Conservation (phyloP, 2,329 filamentous ascomycete genomes). For the Arthrobotrys pseudoclavata region DNA sequence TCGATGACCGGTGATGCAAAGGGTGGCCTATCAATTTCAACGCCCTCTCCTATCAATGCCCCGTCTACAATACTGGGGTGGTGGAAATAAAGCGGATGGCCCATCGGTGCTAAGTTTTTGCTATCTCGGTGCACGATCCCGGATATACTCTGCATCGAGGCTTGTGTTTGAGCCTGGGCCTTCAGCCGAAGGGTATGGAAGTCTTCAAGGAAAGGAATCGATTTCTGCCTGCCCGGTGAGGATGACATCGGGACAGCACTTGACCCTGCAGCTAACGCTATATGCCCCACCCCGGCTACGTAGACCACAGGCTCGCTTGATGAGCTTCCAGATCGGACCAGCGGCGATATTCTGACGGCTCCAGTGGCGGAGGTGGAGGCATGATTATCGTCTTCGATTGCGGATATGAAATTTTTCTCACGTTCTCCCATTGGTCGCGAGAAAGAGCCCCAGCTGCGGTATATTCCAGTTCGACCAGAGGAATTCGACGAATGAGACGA, state of each 20-base stretch:
- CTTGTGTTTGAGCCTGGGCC: conserved; percentile 35
- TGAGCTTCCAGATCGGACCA: conserved; percentile 45
- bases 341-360: conserved; percentile 48
- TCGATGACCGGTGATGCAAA: conserved; percentile 41
- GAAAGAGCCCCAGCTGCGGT: conserved; percentile 38
- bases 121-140: conserved; percentile 54
- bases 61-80: conserved; percentile 34
- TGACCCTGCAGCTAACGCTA: conserved; percentile 30
- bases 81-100: conserved; percentile 14
- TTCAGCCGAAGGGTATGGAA: conserved; percentile 34
- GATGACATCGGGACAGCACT: conserved; percentile 49
- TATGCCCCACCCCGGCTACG: conserved; percentile 31
- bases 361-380: conserved; percentile 18
- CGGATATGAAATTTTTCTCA: conserved; percentile 35
- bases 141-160: conserved; percentile 45
- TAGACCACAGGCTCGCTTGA: conserved; percentile 54
- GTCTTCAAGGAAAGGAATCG: conserved; percentile 44
- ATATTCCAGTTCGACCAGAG: conserved; percentile 29
- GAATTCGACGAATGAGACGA: conserved; percentile 41
- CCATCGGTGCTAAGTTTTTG: conserved; percentile 1
- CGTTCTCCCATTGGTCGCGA: conserved; percentile 25
- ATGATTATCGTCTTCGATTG: conserved; percentile 27
- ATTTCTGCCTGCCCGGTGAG: conserved; percentile 34
- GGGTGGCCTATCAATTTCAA: conserved; percentile 28
- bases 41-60: conserved; percentile 37